Evolutionary conservation across 768 basidiomycete species (phyloP).

Genomic region (Coprinopsis strossmayeri): DNA sequence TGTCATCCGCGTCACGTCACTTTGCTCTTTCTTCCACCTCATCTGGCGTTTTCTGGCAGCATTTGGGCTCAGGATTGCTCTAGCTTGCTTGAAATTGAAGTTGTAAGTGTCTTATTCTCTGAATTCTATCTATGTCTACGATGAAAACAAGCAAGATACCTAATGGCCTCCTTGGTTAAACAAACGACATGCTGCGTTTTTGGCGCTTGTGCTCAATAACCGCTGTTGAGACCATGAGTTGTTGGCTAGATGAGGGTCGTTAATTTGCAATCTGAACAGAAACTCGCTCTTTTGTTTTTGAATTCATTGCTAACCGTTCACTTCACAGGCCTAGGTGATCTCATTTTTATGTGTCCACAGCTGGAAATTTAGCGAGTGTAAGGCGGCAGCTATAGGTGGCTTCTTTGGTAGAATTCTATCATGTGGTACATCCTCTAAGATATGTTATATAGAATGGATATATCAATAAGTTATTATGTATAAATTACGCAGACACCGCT

Average conservation of each 20-base stretch:
- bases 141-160: not conserved
- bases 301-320: not conserved
- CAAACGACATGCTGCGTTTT: not conserved
- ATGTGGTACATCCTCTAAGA: no score
- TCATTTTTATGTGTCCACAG: not conserved
- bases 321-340: not conserved
- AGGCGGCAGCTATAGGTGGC: no score
- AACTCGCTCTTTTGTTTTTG: not conserved
- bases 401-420: no score
- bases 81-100: not conserved
- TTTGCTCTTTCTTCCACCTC: no score
- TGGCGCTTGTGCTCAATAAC: not conserved
- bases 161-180: not conserved
- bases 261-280: slow-evolving; percentile 2
- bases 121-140: not conserved
- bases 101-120: not conserved
- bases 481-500: no score
- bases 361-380: no score
- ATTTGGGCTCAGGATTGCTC: not conserved
- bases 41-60: no score
- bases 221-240: not conserved
- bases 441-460: no score
- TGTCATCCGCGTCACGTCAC: no score
- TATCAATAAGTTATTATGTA: no score
- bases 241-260: not conserved